Percentiles rank a stretch among this genome's conserved stretches.
Conservation (phyloP, 345 rosid genomes). For the Ceriops tagal region DNA sequence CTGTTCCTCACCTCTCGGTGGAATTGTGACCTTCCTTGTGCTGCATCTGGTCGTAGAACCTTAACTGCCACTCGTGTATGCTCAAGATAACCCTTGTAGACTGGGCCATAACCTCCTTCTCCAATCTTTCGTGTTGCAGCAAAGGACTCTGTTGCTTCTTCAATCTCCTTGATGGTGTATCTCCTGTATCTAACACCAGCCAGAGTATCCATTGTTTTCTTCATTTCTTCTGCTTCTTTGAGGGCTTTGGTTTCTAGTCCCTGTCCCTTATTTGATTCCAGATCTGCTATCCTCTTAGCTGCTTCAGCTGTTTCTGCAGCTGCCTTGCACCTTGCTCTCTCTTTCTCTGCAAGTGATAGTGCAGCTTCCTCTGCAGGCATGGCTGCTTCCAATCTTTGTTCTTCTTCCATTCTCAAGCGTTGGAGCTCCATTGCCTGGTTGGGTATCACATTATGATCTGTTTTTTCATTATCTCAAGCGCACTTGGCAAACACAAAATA, state of each 20-base stretch:
- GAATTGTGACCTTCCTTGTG: conserved; percentile 86
- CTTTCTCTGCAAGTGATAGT: conserved; percentile 47
- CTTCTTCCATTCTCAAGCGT: conserved; percentile 64
- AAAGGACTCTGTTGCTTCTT: conserved; percentile 67
- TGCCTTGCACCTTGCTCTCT: conserved; percentile 56
- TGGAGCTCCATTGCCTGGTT: conserved; percentile 71
- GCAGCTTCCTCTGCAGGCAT: conserved; percentile 61
- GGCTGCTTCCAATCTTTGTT: conserved; percentile 50
- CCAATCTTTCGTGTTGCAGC: conserved; percentile 56
- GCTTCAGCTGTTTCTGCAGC: conserved; percentile 68
- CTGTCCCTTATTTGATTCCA: conserved; percentile 54
- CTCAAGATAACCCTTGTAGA: conserved; percentile 71
- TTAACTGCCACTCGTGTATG: conserved; percentile 83
- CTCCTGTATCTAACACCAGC: conserved; percentile 55
- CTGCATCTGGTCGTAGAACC: conserved; percentile 86
- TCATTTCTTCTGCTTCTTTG: conserved; percentile 49
- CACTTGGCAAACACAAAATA: background rate
- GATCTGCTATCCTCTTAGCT: conserved; percentile 53
- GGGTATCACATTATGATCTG: background rate
- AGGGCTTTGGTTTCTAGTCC: conserved; percentile 46
- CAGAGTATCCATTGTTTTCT: conserved; percentile 29
- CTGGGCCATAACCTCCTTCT: conserved; percentile 98
- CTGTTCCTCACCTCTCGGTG: conserved; percentile 61
- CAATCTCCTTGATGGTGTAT: conserved; percentile 74
- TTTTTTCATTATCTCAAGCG: background rate